Evolutionary conservation across 305 asterid species (phyloP).

Genomic region (Ajuga reptans): DNA sequence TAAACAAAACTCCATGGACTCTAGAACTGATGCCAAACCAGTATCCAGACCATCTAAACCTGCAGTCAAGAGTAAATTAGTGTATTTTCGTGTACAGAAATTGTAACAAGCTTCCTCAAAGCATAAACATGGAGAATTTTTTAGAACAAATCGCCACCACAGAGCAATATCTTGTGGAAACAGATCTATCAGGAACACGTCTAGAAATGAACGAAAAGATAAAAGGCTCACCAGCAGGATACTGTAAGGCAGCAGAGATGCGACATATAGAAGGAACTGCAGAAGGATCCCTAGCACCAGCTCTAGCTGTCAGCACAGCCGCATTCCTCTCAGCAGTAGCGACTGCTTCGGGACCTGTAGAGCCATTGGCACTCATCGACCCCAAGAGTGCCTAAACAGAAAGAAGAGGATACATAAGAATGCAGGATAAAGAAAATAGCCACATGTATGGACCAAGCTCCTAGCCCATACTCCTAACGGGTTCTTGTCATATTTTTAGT

Average conservation of each 20-base stretch:
- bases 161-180: constrained; percentile 13
- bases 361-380: constrained; percentile 68
- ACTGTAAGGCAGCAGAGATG: constrained; percentile 90
- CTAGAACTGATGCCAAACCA: constrained; percentile 82
- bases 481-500: neutral
- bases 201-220: constrained; percentile 7
- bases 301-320: constrained; percentile 82
- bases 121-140: neutral
- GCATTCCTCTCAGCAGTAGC: constrained; percentile 89
- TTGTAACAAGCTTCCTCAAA: neutral
- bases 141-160: neutral
- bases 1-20: constrained; percentile 87
- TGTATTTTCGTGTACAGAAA: neutral
- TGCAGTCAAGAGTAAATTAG: constrained; percentile 23
- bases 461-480: neutral
- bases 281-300: constrained; percentile 95
- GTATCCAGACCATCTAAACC: constrained; percentile 81
- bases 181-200: constrained; percentile 8
- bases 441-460: constrained; percentile 1
- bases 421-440: neutral
- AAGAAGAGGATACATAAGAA: constrained; percentile 22
- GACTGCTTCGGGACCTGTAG: constrained; percentile 79
- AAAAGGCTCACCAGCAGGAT: constrained; percentile 67
- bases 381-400: constrained; percentile 75
- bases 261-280: constrained; percentile 95